These are phyloP conservation scores for Paecilomyces formosus DNA, from an alignment of 2,329 filamentous ascomycete species.

Conservation along the genomic window DNA sequence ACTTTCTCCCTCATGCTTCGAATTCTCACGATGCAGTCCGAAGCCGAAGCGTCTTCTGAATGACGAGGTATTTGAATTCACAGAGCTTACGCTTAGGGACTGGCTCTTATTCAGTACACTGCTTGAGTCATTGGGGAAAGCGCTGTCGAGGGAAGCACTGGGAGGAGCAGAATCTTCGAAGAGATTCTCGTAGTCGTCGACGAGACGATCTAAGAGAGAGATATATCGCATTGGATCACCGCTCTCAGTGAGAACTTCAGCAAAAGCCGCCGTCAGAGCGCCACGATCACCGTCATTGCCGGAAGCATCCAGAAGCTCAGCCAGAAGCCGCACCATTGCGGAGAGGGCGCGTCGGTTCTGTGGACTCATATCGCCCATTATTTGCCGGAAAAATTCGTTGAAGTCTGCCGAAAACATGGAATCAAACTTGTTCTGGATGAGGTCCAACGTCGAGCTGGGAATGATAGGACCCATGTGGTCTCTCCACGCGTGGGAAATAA, in stretches of 20 bases:
- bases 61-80: slow-evolving; percentile 81
- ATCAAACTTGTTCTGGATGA: slow-evolving; percentile 54
- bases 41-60: slow-evolving; percentile 78
- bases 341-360: slow-evolving; percentile 70
- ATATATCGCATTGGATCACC: slow-evolving; percentile 76
- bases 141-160: slow-evolving; percentile 36
- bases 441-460: slow-evolving; percentile 60
- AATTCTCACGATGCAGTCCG: slow-evolving; percentile 70
- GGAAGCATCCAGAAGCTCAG: slow-evolving; percentile 81
- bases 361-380: slow-evolving; percentile 46
- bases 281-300: slow-evolving; percentile 87
- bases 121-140: slow-evolving; percentile 48
- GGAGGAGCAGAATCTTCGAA: slow-evolving; percentile 59
- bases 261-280: slow-evolving; percentile 78
- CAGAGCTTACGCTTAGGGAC: slow-evolving; percentile 62
- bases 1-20: slow-evolving; percentile 62
- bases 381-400: slow-evolving; percentile 50
- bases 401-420: slow-evolving; percentile 39
- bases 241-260: slow-evolving; percentile 73
- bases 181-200: slow-evolving; percentile 83
- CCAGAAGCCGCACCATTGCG: slow-evolving; percentile 74
- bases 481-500: slow-evolving; percentile 78
- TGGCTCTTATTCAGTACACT: slow-evolving; percentile 52
- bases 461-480: slow-evolving; percentile 83
- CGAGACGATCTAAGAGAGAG: slow-evolving; percentile 77